These are phyloP conservation scores for Crithidia sp. DNA, from an alignment of 208 protist species.

Conservation along the genomic window DNA sequence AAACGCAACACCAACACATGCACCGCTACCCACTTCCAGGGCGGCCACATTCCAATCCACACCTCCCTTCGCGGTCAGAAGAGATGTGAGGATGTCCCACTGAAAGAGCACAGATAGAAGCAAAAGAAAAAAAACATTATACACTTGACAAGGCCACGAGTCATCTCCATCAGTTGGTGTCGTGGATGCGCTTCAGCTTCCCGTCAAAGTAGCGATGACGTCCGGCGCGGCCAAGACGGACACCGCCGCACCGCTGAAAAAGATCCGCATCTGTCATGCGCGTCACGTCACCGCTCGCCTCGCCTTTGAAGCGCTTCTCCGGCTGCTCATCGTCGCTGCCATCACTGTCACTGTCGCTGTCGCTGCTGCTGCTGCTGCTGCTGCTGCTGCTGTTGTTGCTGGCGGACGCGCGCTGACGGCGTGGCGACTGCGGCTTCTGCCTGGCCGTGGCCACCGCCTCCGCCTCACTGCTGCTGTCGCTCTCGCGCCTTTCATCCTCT, in stretches of 20 bases:
- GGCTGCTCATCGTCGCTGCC: constrained; percentile 15
- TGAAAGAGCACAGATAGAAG: too few species aligned
- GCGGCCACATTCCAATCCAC: too few species aligned
- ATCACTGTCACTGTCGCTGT: constrained; percentile 7
- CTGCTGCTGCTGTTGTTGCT: constrained; percentile 16
- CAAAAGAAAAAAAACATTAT: too few species aligned
- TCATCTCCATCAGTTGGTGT: constrained; percentile 5
- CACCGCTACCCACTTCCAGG: too few species aligned
- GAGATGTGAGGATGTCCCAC: too few species aligned
- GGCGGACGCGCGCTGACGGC: not conserved
- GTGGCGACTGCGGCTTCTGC: not conserved
- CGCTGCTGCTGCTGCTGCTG: constrained; percentile 19
- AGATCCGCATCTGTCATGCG: constrained; percentile 75
- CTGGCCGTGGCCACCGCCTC: not conserved
- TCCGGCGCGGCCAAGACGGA: constrained; percentile 81
- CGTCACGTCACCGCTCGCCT: constrained; percentile 36
- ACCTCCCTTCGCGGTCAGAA: too few species aligned
- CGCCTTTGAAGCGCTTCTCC: not conserved
- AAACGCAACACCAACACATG: too few species aligned
- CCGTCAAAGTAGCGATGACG: constrained; percentile 89
- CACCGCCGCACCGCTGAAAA: constrained; percentile 74
- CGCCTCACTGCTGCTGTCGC: not conserved
- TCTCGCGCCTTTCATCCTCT: not conserved
- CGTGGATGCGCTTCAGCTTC: constrained; percentile 75
- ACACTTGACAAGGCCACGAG: too few species aligned